Conservation (phyloP, 2,329 filamentous ascomycete genomes). For the Fusarium luffae region DNA sequence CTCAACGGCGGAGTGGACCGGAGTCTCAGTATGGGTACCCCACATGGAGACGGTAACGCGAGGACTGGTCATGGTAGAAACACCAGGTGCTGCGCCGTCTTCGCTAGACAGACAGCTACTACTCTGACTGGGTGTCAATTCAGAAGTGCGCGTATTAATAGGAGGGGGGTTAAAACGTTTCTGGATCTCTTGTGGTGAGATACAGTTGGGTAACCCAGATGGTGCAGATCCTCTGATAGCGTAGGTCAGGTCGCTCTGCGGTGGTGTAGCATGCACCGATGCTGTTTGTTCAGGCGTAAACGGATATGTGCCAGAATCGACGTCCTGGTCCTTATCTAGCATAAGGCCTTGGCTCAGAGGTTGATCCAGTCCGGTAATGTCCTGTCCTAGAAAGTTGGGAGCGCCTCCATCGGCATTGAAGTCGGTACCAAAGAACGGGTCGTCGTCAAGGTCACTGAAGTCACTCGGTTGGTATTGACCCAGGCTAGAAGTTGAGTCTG, state of each 20-base stretch:
- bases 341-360: slow-evolving; percentile 29
- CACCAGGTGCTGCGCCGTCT: slow-evolving; percentile 56
- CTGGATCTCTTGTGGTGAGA: slow-evolving; percentile 57
- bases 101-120: slow-evolving; percentile 63
- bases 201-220: slow-evolving; percentile 49
- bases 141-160: slow-evolving; percentile 46
- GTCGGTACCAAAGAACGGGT: slow-evolving; percentile 64
- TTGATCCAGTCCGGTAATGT: slow-evolving; percentile 40
- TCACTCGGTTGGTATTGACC: slow-evolving; percentile 64
- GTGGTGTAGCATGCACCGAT: slow-evolving; percentile 59
- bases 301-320: slow-evolving; percentile 52
- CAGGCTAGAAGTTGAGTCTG: slow-evolving; percentile 60
- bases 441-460: slow-evolving; percentile 59
- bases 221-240: slow-evolving; percentile 39
- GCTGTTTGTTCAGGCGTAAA: slow-evolving; percentile 65
- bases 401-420: slow-evolving; percentile 58
- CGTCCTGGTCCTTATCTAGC: slow-evolving; percentile 37
- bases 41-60: slow-evolving; percentile 68
- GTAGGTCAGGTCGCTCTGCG: slow-evolving; percentile 50
- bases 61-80: slow-evolving; percentile 61
- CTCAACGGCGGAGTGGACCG: slow-evolving; percentile 54
- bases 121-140: slow-evolving; percentile 63
- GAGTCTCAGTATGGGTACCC: slow-evolving; percentile 56
- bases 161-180: slow-evolving; percentile 53
- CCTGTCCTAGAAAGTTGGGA: slow-evolving; percentile 59